These are phyloP conservation scores for Schoenoplectus triqueter DNA, from an alignment of 202 grass and related monocot species.

Conservation along the genomic window DNA sequence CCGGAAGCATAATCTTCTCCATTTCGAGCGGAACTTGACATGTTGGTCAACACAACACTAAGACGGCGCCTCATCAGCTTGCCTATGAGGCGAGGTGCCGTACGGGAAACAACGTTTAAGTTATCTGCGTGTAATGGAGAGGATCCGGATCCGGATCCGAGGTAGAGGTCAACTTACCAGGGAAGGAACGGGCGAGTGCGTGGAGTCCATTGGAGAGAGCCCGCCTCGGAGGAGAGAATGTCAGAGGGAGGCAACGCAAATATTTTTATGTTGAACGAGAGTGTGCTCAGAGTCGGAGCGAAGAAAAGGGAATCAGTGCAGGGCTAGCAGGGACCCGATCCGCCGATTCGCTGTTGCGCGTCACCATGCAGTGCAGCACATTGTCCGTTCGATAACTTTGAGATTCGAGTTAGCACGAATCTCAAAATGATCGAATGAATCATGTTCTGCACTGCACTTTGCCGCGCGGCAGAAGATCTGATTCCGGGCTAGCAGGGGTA, in stretches of 20 bases:
- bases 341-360: too few relatives aligned
- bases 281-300: background rate
- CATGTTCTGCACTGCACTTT: too few relatives aligned
- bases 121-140: background rate
- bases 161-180: background rate
- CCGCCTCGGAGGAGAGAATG: background rate
- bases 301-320: background rate
- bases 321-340: too few relatives aligned
- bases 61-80: background rate
- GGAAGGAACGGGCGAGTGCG: background rate
- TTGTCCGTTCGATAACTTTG: too few relatives aligned
- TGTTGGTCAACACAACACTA: background rate
- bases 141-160: slow-evolving; percentile 10
- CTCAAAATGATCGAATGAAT: too few relatives aligned
- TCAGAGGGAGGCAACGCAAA: background rate
- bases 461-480: too few relatives aligned
- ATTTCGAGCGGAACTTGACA: too few relatives aligned
- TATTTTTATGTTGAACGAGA: background rate
- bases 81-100: too few relatives aligned
- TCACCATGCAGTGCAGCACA: too few relatives aligned
- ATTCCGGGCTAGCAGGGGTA: too few relatives aligned
- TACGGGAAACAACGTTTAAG: background rate
- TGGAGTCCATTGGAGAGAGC: background rate
- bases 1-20: too few relatives aligned
- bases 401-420: too few relatives aligned